phyloP scores from a whole-genome alignment of 352 stramenopile genomes.

The Phytophthora europaea region DNA sequence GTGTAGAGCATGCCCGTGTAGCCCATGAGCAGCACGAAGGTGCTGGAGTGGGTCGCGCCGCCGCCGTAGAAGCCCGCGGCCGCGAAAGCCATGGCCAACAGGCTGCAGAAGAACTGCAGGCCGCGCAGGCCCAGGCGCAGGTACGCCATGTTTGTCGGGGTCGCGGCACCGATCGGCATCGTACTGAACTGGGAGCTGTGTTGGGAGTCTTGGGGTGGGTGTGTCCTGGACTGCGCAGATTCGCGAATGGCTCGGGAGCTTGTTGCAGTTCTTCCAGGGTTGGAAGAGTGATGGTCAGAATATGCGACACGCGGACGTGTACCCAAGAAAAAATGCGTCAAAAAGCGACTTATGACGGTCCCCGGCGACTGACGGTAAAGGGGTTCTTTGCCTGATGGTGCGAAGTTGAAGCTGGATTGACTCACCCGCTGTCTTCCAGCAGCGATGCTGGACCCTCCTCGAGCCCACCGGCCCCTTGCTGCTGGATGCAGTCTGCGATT shows the following conservation, averaged over 20 bases:
- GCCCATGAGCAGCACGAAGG: conserved; percentile 68
- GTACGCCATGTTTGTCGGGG: conserved; percentile 42
- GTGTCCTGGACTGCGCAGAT: conserved; percentile 13
- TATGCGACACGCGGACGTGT: conserved; percentile 27
- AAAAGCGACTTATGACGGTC: conserved; percentile 37
- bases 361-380: background rate
- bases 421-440: background rate
- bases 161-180: conserved; percentile 33
- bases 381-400: background rate
- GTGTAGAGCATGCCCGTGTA: conserved; percentile 75
- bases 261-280: conserved; percentile 1
- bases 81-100: conserved; percentile 61
- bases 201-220: background rate
- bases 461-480: background rate
- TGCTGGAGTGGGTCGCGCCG: conserved; percentile 37
- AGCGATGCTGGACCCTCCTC: too few relatives aligned
- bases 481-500: conserved; percentile 10
- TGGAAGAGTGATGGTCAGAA: conserved; percentile 9
- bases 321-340: conserved; percentile 25
- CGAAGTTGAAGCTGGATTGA: conserved; percentile 19
- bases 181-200: background rate
- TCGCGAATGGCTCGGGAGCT: conserved; percentile 19
- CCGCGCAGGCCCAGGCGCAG: conserved; percentile 46
- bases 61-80: conserved; percentile 41
- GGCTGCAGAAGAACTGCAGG: conserved; percentile 66